Percentiles rank a stretch among this genome's conserved stretches.
Conservation (phyloP, 352 stramenopile species). For the Phytophthora podocarpi region DNA sequence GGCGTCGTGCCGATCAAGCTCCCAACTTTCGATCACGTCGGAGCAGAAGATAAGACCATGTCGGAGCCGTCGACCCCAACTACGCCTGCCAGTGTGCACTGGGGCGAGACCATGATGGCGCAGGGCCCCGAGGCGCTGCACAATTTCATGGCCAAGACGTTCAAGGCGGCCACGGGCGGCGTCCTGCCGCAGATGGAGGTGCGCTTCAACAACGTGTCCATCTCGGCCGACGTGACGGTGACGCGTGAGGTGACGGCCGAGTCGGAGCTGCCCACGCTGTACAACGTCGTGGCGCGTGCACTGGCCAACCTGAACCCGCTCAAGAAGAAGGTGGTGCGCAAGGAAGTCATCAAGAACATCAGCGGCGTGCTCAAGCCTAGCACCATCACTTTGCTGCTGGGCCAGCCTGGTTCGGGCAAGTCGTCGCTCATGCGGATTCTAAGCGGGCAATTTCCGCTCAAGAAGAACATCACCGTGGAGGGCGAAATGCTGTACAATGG, state of each 20-base stretch:
- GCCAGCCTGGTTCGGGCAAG: no score
- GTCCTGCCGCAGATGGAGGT: constrained; percentile 36
- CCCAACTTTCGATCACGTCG: no score
- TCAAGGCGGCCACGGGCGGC: constrained; percentile 28
- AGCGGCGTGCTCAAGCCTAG: constrained; percentile 35
- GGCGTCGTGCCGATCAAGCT: constrained; percentile 12
- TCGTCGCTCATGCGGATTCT: constrained; percentile 39
- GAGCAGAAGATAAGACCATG: constrained; percentile 17
- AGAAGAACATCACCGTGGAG: constrained; percentile 36
- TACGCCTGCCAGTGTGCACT: constrained; percentile 25
- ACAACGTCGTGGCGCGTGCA: constrained; percentile 2
- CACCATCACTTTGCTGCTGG: constrained; percentile 44
- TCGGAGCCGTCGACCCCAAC: constrained; percentile 18
- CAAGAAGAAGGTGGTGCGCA: constrained; percentile 37
- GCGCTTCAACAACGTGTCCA: constrained; percentile 30
- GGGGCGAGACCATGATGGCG: constrained; percentile 28
- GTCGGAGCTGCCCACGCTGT: constrained; percentile 47
- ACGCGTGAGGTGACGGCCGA: constrained; percentile 21
- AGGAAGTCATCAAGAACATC: constrained; percentile 41
- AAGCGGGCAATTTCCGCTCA: constrained; percentile 30
- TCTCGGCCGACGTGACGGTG: constrained; percentile 33
- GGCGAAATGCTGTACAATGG: constrained; percentile 48
- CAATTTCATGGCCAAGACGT: no score
- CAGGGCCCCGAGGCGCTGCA: no score
- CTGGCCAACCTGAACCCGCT: constrained; percentile 17